Percentiles rank a stretch among this genome's conserved stretches.
Conservation (phyloP, 495 filamentous ascomycete species). For the Usnea hakonensis region DNA sequence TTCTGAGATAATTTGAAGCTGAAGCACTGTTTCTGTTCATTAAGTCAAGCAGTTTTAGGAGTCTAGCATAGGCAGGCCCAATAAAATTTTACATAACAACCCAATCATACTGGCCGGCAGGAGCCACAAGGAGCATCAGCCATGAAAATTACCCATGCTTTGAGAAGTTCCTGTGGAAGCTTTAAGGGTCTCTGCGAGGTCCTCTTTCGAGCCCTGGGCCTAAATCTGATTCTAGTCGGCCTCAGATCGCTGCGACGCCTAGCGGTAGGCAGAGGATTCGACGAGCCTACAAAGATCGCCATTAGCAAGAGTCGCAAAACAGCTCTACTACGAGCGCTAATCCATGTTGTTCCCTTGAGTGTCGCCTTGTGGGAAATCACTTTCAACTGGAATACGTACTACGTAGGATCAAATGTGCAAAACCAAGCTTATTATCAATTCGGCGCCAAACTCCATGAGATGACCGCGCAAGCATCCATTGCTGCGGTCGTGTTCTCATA, state of each 20-base stretch:
- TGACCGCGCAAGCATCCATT: slow-evolving; percentile 24
- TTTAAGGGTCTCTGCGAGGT: not conserved
- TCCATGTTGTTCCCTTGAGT: slow-evolving; percentile 14
- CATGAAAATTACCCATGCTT: too few relatives aligned
- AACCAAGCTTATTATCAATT: slow-evolving; percentile 23
- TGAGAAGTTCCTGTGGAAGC: too few relatives aligned
- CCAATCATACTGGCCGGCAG: too few relatives aligned
- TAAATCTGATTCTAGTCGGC: slow-evolving; percentile 2
- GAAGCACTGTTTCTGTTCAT: too few relatives aligned
- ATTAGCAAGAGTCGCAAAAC: slow-evolving; percentile 7
- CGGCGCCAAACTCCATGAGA: slow-evolving; percentile 25
- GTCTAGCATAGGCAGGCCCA: too few relatives aligned
- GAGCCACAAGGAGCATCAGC: too few relatives aligned
- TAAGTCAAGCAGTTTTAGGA: too few relatives aligned
- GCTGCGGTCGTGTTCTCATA: slow-evolving; percentile 21
- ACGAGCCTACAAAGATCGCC: slow-evolving; percentile 17
- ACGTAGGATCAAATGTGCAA: slow-evolving; percentile 11
- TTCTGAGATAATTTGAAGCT: too few relatives aligned
- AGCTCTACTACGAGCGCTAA: slow-evolving; percentile 11
- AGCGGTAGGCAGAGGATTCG: slow-evolving; percentile 1
- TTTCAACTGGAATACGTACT: slow-evolving; percentile 19
- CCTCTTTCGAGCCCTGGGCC: slow-evolving; percentile 12
- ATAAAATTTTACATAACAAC: too few relatives aligned
- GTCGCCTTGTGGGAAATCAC: slow-evolving; percentile 19
- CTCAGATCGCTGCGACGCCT: slow-evolving; percentile 5